Evolutionary conservation across 139 green algal genomes (phyloP), one percentile per base, ranked within the genome.

Genomic region (Picochlorum sp.): DNA sequence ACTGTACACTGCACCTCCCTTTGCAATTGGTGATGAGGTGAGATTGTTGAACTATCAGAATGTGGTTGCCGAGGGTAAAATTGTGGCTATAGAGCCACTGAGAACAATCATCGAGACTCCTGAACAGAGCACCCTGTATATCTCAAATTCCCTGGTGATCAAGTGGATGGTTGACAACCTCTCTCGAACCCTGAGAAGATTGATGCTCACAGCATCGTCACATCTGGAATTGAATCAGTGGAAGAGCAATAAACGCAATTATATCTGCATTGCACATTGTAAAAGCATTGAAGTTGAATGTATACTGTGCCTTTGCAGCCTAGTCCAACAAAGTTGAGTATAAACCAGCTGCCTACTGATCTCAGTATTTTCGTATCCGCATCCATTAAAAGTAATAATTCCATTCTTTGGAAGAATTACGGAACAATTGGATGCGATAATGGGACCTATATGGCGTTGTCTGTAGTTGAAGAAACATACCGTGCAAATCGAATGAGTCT

Each of bases 31-130:
- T 5, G 68, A 74, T 34, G 44, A 67, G 4, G 61, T 74, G 3
- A 49, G 55, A 21, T 30, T 74, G 30, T 16, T 69, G 30, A 23
- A 28, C 11, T 30, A 18, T 8, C 10, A 20, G 4, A 10, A 4
- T 9, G 6, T 50, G 3, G 61, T 56, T 8, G 44, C 49, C 5
- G 59, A 74, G 49, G 68, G 68, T 8, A 52, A 34, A 4, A 23
- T 74, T 32, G 23, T 68, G 15, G 58, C 45, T 38, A 70, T 74
- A 49, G 68, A 74, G 61, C 68, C 68, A 26, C 63, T 65, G 15
- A 49, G 68, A 28, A 74, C 68, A 38, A 70, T 74, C 3, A 49
- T 74, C 3, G 21, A 41, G 16, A 47, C 49, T 2, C 23, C 18
- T 15, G 69, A 75, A 16, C 24, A 61, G 26, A 52, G 15, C 13